These are phyloP conservation scores for Gossypium longicalyx DNA, from an alignment of 345 rosid genomes.

Conservation along the genomic window DNA sequence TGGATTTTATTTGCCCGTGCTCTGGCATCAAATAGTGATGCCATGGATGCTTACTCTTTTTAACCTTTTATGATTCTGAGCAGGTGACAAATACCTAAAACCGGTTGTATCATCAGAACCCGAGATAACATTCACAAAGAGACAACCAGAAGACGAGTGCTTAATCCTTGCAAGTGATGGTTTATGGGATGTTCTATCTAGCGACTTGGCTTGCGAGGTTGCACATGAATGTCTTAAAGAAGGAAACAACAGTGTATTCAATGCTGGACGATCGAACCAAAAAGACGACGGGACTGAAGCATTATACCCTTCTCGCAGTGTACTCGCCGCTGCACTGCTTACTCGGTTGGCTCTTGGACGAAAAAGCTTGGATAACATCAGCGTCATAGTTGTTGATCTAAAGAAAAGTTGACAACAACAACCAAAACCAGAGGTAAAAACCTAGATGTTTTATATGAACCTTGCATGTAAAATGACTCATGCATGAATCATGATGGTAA, in stretches of 20 bases:
- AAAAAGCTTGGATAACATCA: conserved; percentile 66
- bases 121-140: conserved; percentile 43
- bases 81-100: conserved; percentile 72
- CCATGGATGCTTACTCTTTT: not conserved
- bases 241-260: conserved; percentile 12
- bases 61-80: not conserved
- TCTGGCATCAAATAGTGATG: not conserved
- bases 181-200: conserved; percentile 71
- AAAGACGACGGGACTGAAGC: conserved; percentile 27
- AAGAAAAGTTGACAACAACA: conserved; percentile 25
- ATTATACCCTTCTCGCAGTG: conserved; percentile 46
- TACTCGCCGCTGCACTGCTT: conserved; percentile 58
- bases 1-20: too few relatives aligned
- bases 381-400: conserved; percentile 70
- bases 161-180: conserved; percentile 75
- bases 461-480: conserved; percentile 13
- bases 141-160: conserved; percentile 61
- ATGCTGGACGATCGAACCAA: conserved; percentile 13
- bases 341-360: conserved; percentile 74
- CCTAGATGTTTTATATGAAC: conserved; percentile 7
- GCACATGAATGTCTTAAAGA: conserved; percentile 52
- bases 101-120: conserved; percentile 65
- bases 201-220: conserved; percentile 59
- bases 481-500: not conserved
- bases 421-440: not conserved